A percentile compares a stretch with the other conserved stretches of the same genome.
Evolutionary conservation across 1,284 basidiomycete genomes (phyloP).

Genomic region (Ceratobasidium sp.): DNA sequence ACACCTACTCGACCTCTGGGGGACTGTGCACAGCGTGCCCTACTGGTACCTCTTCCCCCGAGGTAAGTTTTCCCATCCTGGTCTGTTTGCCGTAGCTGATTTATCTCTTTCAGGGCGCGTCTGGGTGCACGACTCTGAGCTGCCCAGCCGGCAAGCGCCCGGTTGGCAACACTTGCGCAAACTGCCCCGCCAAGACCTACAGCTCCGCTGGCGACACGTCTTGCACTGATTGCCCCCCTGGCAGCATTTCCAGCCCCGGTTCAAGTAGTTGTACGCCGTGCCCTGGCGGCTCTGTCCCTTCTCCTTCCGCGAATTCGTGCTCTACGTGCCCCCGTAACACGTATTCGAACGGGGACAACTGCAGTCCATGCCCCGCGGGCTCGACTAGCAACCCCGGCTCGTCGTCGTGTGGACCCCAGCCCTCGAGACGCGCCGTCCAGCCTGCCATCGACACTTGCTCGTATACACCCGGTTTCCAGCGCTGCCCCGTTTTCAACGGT

Average conservation of each 20-base stretch:
- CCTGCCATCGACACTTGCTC: conserved; percentile 18
- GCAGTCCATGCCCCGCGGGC: conserved; percentile 22
- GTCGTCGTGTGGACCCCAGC: conserved; percentile 20
- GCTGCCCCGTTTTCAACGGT: conserved; percentile 5
- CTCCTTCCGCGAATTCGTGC: not conserved
- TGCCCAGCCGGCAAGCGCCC: conserved; percentile 3
- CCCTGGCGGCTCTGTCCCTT: conserved; percentile 16
- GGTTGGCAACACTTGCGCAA: not conserved
- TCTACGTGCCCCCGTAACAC: conserved; percentile 10
- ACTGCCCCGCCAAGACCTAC: conserved; percentile 1
- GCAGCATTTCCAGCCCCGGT: not conserved
- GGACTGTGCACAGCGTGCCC: not conserved
- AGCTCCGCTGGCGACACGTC: not conserved
- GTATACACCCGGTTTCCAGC: not conserved
- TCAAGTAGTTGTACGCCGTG: conserved; percentile 13
- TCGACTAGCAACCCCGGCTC: conserved; percentile 27
- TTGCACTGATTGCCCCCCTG: conserved; percentile 3
- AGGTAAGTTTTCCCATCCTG: not conserved
- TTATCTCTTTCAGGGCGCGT: not conserved
- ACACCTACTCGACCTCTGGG: not conserved
- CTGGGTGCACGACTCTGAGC: not conserved
- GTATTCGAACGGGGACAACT: conserved; percentile 26
- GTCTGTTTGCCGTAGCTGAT: not conserved
- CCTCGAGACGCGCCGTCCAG: conserved; percentile 21
- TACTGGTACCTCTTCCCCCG: not conserved